A percentile compares a stretch with the other conserved stretches of the same genome.
phyloP scores from a whole-genome alignment of 1,284 basidiomycete species.

The Inonotus obliquus region DNA sequence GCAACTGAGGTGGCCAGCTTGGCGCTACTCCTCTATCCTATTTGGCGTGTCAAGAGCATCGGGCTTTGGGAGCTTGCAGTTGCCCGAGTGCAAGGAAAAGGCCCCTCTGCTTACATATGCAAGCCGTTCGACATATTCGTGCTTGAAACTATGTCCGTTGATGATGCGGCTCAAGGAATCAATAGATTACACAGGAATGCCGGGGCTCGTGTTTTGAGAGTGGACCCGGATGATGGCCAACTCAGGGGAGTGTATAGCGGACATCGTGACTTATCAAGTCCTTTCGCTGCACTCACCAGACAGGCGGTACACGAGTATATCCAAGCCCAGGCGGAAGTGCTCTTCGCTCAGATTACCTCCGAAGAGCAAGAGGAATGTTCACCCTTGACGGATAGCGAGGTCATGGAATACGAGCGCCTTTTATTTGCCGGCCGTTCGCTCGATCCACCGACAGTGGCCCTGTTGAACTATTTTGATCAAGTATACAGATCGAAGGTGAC shows the following conservation, averaged over 20 bases:
- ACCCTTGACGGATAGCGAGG: constrained; percentile 28
- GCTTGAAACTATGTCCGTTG: constrained; percentile 44
- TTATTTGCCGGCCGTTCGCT: constrained; percentile 56
- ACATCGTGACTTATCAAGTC: constrained; percentile 21
- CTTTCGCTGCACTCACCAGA: constrained; percentile 47
- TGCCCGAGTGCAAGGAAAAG: constrained; percentile 26
- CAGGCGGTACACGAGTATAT: constrained; percentile 46
- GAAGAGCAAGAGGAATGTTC: constrained; percentile 28
- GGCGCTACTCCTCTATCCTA: constrained; percentile 46
- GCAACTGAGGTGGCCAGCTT: constrained; percentile 52
- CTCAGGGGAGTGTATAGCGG: background rate
- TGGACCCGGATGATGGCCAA: background rate
- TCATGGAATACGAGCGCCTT: constrained; percentile 39
- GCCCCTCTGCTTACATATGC: constrained; percentile 28
- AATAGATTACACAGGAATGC: constrained; percentile 24
- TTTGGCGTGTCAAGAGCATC: constrained; percentile 34
- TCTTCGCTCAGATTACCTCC: constrained; percentile 48
- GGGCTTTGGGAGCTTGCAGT: constrained; percentile 33
- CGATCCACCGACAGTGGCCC: constrained; percentile 46
- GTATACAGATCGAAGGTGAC: constrained; percentile 31
- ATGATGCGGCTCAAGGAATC: constrained; percentile 42
- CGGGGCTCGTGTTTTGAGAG: background rate
- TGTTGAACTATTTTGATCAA: constrained; percentile 51
- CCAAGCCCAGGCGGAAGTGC: constrained; percentile 41
- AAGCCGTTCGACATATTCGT: constrained; percentile 51